Evolutionary conservation across 805 yeast genomes (phyloP).

Genomic region (Candida michaelii): DNA sequence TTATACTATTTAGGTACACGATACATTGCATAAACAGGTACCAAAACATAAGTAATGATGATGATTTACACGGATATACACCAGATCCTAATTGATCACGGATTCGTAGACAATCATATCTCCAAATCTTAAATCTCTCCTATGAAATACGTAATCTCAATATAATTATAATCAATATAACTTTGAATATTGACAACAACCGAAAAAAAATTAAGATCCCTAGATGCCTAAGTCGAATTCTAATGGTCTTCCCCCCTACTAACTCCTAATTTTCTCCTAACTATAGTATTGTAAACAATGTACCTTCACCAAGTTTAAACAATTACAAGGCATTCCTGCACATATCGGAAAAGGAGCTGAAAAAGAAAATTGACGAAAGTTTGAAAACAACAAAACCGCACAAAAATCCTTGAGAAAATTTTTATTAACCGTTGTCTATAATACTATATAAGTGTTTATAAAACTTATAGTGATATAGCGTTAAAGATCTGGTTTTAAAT

Average conservation of each 20-base stretch:
- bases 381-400: slow-evolving; percentile 6
- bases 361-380: slow-evolving; percentile 6
- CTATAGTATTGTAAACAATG: neutral
- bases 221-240: neutral
- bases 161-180: too few relatives aligned
- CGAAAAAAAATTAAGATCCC: too few relatives aligned
- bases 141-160: too few relatives aligned
- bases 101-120: too few relatives aligned
- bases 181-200: too few relatives aligned
- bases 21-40: slow-evolving; percentile 5
- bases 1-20: slow-evolving; percentile 6
- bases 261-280: neutral
- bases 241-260: neutral
- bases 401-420: slow-evolving; percentile 8
- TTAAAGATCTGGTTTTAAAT: slow-evolving; percentile 5
- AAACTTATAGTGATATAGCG: slow-evolving; percentile 1
- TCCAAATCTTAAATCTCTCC: too few relatives aligned
- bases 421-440: slow-evolving; percentile 6
- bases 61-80: neutral
- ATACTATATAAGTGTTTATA: neutral
- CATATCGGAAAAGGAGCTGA: slow-evolving; percentile 4
- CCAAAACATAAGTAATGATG: neutral
- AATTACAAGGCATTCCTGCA: slow-evolving; percentile 5
- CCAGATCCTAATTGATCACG: too few relatives aligned
- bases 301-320: neutral